phyloP scores from a whole-genome alignment of 2,329 filamentous ascomycete genomes.

The Rasamsonia emersonii region DNA sequence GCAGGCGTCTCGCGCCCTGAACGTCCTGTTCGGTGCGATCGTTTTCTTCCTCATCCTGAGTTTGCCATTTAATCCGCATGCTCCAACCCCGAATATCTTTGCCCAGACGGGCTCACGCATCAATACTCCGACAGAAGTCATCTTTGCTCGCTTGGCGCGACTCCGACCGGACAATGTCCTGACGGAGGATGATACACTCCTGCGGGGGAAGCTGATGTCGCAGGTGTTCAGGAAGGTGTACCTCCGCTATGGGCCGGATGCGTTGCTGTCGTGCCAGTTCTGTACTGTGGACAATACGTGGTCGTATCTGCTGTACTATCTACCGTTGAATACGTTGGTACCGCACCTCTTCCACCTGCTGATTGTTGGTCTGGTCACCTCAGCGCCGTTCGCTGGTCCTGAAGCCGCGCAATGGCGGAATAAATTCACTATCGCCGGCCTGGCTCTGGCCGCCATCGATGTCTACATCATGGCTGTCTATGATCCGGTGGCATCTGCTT shows the following conservation, averaged over 20 bases:
- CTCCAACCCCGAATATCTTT: constrained; percentile 61
- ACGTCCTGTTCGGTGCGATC: constrained; percentile 46
- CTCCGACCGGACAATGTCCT: constrained; percentile 32
- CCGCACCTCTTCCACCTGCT: constrained; percentile 76
- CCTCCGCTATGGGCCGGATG: constrained; percentile 68
- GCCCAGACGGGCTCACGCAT: constrained; percentile 66
- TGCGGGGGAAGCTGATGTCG: constrained; percentile 61
- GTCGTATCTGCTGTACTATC: constrained; percentile 70
- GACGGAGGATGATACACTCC: constrained; percentile 49
- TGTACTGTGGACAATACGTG: constrained; percentile 62
- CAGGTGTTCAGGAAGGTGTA: constrained; percentile 71
- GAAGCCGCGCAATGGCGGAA: constrained; percentile 61
- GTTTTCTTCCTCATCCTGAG: constrained; percentile 51
- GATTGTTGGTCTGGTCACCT: constrained; percentile 65
- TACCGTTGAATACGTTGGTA: constrained; percentile 58
- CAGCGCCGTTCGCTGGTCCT: constrained; percentile 53
- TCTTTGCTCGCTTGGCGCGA: constrained; percentile 64
- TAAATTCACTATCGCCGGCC: constrained; percentile 56
- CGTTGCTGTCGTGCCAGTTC: constrained; percentile 70
- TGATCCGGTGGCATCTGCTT: constrained; percentile 44
- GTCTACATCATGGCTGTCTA: constrained; percentile 58
- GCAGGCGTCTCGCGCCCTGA: constrained; percentile 31
- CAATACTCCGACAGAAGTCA: constrained; percentile 72
- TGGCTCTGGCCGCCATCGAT: constrained; percentile 55
- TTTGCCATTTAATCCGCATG: constrained; percentile 57